These are phyloP conservation scores for Seiridium unicorne DNA, from an alignment of 2,329 filamentous ascomycete genomes.

Conservation along the genomic window DNA sequence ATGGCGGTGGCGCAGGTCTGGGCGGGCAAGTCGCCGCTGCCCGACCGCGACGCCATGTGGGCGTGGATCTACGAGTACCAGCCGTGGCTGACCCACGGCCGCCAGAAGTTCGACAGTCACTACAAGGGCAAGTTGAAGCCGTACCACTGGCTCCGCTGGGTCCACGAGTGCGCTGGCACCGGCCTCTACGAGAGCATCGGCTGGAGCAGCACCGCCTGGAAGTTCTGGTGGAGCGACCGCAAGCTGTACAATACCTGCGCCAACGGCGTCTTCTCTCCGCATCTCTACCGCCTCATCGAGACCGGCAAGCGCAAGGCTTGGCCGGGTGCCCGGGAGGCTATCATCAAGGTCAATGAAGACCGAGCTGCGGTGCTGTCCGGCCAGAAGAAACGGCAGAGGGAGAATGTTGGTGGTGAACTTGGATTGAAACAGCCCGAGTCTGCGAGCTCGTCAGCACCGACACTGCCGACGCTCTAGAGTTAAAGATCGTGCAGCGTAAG, in stretches of 20 bases:
- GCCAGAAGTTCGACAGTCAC: neutral
- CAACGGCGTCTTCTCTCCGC: neutral
- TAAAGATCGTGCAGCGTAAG: no score
- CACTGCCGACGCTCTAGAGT: no score
- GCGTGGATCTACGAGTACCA: constrained; percentile 4
- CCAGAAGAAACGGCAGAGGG: neutral
- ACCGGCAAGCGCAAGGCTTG: constrained; percentile 1
- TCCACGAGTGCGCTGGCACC: neutral
- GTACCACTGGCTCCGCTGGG: neutral
- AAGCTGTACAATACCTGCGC: constrained; percentile 4
- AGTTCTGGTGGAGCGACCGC: constrained; percentile 2
- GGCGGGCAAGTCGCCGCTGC: neutral
- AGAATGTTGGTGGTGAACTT: neutral
- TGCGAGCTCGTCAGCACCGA: neutral
- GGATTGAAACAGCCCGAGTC: neutral
- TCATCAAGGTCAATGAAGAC: constrained; percentile 2
- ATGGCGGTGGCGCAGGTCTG: constrained; percentile 4
- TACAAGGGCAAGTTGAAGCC: constrained; percentile 2
- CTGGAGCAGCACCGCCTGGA: neutral
- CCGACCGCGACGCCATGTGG: neutral
- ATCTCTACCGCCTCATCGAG: neutral
- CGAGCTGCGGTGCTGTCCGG: neutral
- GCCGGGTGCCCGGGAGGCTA: neutral
- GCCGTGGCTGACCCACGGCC: constrained; percentile 4
- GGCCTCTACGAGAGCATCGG: neutral